Evolutionary conservation across 495 filamentous ascomycete species (phyloP), one percentile per base, ranked within the genome.

Genomic region (Bryoglossum gracile): DNA sequence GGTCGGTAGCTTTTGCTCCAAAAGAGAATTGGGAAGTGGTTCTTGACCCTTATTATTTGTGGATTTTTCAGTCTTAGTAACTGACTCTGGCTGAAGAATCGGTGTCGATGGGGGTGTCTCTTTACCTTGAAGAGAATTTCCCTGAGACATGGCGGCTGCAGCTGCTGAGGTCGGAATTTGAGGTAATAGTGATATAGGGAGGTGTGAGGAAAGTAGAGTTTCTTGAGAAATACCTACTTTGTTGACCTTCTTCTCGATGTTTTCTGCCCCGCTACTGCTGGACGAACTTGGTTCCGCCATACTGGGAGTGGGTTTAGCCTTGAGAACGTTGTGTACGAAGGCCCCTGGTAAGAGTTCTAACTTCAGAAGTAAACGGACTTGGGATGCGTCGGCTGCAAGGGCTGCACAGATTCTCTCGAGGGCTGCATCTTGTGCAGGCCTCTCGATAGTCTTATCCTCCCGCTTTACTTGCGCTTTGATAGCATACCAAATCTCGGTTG

Each of bases 141-240:
- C 21, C 26, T 28, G 38, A 23, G 19, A 6, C 25, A 30, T 44
- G 8, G 28, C 25, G 33, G 33, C 23, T 17, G 17, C 26, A 33
- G n/a, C 19, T 19, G 42, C 11, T 44, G 42, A n/a, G 42, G 13
- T 44, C n/a, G 5, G 8, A 8, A 8, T 32, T 6, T 32, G 28
- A 38, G 16, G 8, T 8, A 38, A 10, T 9, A n/a, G n/a, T n/a
- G n/a, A n/a, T 14, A 44, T 30, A 9, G 14, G 0, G 9, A 19
- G 18, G n/a, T 14, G 23, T n/a, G 11, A 14, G 16, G 42, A 44
- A 14, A 30, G n/a, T 25, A 14, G 19, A 44, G 42, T 18, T 4
- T 3, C 17, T 19, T 32, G 42, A 44, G 42, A 44, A 18, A 16
- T 28, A 26, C 42, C 21, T 44, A 44, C 42, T 44, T 44, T 13